A percentile compares a stretch with the other conserved stretches of the same genome.
Evolutionary conservation across 305 asterid species (phyloP).

Genomic region (Withania somnifera): DNA sequence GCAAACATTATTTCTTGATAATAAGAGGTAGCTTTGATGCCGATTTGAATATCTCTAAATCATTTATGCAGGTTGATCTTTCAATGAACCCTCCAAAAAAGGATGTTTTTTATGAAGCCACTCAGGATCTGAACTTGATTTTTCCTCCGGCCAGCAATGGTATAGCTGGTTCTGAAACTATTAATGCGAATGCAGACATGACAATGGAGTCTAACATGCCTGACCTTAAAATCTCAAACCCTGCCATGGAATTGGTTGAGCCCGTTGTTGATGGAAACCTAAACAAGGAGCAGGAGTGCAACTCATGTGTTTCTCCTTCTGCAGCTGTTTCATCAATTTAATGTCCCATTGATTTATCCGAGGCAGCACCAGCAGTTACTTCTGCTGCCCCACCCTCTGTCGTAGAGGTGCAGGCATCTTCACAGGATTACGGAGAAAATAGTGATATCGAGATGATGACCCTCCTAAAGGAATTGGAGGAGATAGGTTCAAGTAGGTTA

Average conservation of each 20-base stretch:
- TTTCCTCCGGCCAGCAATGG: slow-evolving; percentile 45
- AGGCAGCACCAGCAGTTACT: slow-evolving; percentile 9
- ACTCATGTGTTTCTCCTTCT: slow-evolving; percentile 10
- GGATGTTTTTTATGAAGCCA: slow-evolving; percentile 20
- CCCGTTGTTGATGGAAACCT: slow-evolving; percentile 18
- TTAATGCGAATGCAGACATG: slow-evolving; percentile 21
- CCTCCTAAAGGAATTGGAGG: slow-evolving; percentile 52
- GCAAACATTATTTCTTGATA: neutral
- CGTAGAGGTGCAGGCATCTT: slow-evolving; percentile 11
- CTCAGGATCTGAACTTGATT: slow-evolving; percentile 58
- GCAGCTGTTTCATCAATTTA: slow-evolving; percentile 18
- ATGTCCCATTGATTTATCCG: slow-evolving; percentile 42
- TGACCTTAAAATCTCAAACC: slow-evolving; percentile 11
- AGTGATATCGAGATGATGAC: slow-evolving; percentile 36
- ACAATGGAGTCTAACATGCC: slow-evolving; percentile 11
- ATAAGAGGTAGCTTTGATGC: neutral
- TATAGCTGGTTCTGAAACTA: slow-evolving; percentile 27
- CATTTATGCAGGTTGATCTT: slow-evolving; percentile 42
- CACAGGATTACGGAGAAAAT: slow-evolving; percentile 7
- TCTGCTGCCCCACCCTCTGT: slow-evolving; percentile 3
- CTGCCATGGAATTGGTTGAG: slow-evolving; percentile 15
- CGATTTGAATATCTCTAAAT: neutral
- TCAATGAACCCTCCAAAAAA: slow-evolving; percentile 16
- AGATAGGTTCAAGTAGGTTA: slow-evolving; percentile 63
- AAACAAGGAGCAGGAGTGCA: slow-evolving; percentile 34